Evolutionary conservation across 345 rosid genomes (phyloP).

Genomic region (Bruguiera sexangula): DNA sequence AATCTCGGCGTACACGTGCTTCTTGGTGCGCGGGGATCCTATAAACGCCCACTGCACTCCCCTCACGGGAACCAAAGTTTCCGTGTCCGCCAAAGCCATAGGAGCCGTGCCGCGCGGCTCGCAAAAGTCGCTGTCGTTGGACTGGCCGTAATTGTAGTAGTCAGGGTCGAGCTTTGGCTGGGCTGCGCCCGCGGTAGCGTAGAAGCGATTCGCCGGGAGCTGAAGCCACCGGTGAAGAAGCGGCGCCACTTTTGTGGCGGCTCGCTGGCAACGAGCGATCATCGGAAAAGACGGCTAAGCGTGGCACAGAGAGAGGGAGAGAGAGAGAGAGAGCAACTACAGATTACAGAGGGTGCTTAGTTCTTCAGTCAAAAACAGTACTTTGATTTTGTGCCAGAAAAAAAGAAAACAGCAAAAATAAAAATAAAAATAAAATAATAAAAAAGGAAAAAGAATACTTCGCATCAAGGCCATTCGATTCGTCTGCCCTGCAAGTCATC

Average conservation of each 20-base stretch:
- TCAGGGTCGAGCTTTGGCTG: constrained; percentile 28
- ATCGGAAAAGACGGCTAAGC: neutral
- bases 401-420: too few species aligned
- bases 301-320: too few species aligned
- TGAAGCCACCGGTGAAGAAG: neutral
- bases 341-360: too few species aligned
- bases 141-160: constrained; percentile 5
- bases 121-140: constrained; percentile 1
- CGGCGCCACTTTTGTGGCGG: neutral
- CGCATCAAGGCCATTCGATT: too few species aligned
- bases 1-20: constrained; percentile 27
- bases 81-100: constrained; percentile 16
- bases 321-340: too few species aligned
- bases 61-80: constrained; percentile 15
- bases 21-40: constrained; percentile 32
- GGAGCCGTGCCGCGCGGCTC: constrained; percentile 7
- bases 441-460: too few species aligned
- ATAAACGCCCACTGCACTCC: constrained; percentile 43
- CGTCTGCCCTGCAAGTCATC: too few species aligned
- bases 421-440: too few species aligned
- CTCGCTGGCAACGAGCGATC: constrained; percentile 16
- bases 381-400: too few species aligned
- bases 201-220: constrained; percentile 10
- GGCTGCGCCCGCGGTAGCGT: constrained; percentile 17
- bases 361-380: too few species aligned